Evolutionary conservation across 257 asterid species (phyloP), one percentile per base, ranked within the genome.

Genomic region (Plectranthus barbatus): DNA sequence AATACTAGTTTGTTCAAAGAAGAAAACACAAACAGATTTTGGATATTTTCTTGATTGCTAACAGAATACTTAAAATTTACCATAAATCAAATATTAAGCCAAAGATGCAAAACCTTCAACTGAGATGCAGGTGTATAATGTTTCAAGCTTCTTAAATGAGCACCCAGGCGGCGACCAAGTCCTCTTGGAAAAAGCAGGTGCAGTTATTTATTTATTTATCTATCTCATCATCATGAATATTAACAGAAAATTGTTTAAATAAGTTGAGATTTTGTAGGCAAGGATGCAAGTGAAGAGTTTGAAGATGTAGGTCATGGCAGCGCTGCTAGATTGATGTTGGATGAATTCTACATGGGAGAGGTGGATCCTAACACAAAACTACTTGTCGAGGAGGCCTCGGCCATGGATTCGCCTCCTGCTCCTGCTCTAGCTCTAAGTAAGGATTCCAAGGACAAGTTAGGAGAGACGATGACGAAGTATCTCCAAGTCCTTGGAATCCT

Each of bases 291-390:
- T 47, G 81, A 85, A 45, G 91, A 85, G 60, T 88, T 88, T 46
- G 96, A 88, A 78, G 85, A 79, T 12, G 90, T 79, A 20, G 95
- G 96, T 0, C 96, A 85, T 64, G 96, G 96, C 0, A 88, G 96
- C 55, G 84, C 90, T 1, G 95, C 96, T 17, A 75, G 92, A 67
- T 60, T 88, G 62, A 88, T 88, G 94, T 66, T 88, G 49, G 96
- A 88, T 18, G 96, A 88, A 54, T 88, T 78, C 71, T 88, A 80
- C 40, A 72, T 78, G 0, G 90, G 91, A 33, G 96, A 88, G 74
- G 63, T 80, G 4, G 85, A 83, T 69, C 68, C 81, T 0, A 63
- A 72, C 29, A 68, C 72, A 46, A 64, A 48, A 23, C 5, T 26
- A 26, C 68, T 36, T 6, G 11, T 45, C 4, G 31, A 48, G 13